These are phyloP conservation scores for Phaeomoniella chlamydospora DNA, from an alignment of 2,329 filamentous ascomycete species.

Conservation along the genomic window DNA sequence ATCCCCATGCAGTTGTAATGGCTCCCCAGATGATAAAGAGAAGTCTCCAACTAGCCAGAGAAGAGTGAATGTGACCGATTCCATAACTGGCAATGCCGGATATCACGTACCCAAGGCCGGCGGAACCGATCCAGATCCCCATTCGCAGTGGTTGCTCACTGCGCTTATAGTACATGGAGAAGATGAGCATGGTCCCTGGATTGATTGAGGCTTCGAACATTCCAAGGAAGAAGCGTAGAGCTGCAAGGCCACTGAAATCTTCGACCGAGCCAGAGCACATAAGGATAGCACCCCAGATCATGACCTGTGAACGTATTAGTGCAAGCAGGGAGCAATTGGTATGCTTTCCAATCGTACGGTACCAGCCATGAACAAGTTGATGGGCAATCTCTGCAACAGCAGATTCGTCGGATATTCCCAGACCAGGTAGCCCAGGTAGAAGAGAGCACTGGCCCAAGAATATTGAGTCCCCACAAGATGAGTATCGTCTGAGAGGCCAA, in stretches of 20 bases:
- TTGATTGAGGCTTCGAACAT: slow-evolving; percentile 10
- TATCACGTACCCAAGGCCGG: slow-evolving; percentile 44
- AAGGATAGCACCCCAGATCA: slow-evolving; percentile 22
- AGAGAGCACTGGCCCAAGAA: slow-evolving; percentile 26
- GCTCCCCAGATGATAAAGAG: slow-evolving; percentile 13
- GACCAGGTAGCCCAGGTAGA: slow-evolving; percentile 43
- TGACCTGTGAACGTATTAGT: slow-evolving; percentile 35
- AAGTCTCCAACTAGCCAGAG: slow-evolving; percentile 12
- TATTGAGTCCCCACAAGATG: slow-evolving; percentile 8
- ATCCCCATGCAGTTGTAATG: slow-evolving; percentile 11
- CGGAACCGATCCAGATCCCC: slow-evolving; percentile 31
- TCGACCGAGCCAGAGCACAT: slow-evolving; percentile 19
- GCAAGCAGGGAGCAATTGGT: slow-evolving; percentile 46
- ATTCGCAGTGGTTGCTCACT: slow-evolving; percentile 22
- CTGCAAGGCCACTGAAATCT: slow-evolving; percentile 21
- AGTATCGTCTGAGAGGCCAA: slow-evolving; percentile 26
- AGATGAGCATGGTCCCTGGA: slow-evolving; percentile 22
- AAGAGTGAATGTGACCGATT: slow-evolving; percentile 33
- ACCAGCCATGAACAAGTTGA: slow-evolving; percentile 8
- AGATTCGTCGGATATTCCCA: slow-evolving; percentile 47
- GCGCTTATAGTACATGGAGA: slow-evolving; percentile 22
- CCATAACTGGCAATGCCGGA: slow-evolving; percentile 44
- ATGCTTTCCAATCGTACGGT: no score
- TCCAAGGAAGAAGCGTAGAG: slow-evolving; percentile 15
- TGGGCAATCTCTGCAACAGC: slow-evolving; percentile 25